These are phyloP conservation scores for Tuber melanosporum DNA, from an alignment of 495 filamentous ascomycete species.

Conservation along the genomic window DNA sequence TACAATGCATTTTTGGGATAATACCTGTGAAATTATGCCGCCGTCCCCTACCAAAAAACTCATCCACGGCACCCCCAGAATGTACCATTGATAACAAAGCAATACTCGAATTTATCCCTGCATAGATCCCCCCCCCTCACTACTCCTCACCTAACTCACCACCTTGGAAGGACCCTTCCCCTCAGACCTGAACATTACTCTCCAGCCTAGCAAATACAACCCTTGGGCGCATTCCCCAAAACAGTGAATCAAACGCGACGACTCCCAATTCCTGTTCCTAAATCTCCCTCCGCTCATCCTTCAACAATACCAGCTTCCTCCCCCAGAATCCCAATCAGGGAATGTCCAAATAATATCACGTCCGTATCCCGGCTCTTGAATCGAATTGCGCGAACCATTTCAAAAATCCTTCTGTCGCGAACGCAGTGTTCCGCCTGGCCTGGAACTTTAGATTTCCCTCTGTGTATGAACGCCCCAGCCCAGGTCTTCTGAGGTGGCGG, in stretches of 20 bases:
- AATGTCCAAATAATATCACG: constrained; percentile 78
- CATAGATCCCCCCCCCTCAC: constrained; percentile 3
- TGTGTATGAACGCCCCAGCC: constrained; percentile 70
- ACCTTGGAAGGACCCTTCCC: too few species aligned
- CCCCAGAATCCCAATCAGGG: constrained; percentile 80
- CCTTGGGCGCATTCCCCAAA: too few species aligned
- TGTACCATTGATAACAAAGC: constrained; percentile 11
- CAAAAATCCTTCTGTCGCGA: constrained; percentile 74
- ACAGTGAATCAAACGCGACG: too few species aligned
- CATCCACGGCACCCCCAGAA: constrained; percentile 17
- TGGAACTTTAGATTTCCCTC: constrained; percentile 90
- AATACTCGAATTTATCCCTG: background rate
- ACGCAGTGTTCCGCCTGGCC: constrained; percentile 64
- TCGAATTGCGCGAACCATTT: constrained; percentile 72
- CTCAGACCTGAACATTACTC: too few species aligned
- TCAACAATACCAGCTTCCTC: constrained; percentile 62
- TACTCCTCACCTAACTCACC: constrained; percentile 13
- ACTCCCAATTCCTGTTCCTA: too few species aligned
- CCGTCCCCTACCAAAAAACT: constrained; percentile 26
- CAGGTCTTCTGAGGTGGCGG: constrained; percentile 53
- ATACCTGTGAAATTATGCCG: constrained; percentile 28
- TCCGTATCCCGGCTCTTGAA: constrained; percentile 60
- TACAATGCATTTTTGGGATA: too few species aligned
- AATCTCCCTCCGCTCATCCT: constrained; percentile 29
- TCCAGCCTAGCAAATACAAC: too few species aligned